phyloP scores from a whole-genome alignment of 495 filamentous ascomycete genomes.

The Penicillium odoratum region DNA sequence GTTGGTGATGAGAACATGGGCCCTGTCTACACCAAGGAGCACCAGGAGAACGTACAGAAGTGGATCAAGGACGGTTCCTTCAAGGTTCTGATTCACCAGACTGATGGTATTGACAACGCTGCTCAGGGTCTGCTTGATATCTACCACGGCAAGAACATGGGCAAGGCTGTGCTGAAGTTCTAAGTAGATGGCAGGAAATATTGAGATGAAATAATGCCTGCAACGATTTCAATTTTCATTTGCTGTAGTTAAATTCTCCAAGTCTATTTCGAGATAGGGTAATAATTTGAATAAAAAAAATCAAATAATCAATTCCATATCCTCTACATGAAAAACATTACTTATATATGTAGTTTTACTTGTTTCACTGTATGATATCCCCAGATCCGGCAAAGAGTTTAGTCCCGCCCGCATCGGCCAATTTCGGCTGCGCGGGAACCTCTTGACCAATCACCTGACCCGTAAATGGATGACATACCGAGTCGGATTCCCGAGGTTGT shows the following conservation, averaged over 20 bases:
- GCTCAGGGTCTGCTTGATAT: slow-evolving; percentile 83
- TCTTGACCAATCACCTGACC: slow-evolving; percentile 42
- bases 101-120: slow-evolving; percentile 80
- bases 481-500: slow-evolving; percentile 47
- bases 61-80: slow-evolving; percentile 85
- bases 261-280: no score
- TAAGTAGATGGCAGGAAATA: slow-evolving; percentile 15
- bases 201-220: slow-evolving; percentile 13
- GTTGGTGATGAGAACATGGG: slow-evolving; percentile 66
- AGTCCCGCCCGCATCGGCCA: slow-evolving; percentile 37
- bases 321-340: no score
- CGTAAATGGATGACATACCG: slow-evolving; percentile 46
- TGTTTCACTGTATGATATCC: background rate
- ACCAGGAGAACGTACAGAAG: slow-evolving; percentile 76
- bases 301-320: background rate
- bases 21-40: slow-evolving; percentile 67
- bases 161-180: slow-evolving; percentile 84
- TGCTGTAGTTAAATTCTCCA: background rate
- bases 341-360: no score
- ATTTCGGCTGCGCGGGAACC: slow-evolving; percentile 46
- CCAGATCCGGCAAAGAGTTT: slow-evolving; percentile 25
- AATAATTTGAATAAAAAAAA: no score
- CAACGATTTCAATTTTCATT: slow-evolving; percentile 1
- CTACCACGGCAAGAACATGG: slow-evolving; percentile 85
- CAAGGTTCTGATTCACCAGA: slow-evolving; percentile 68